Evolutionary conservation across 202 grass and related monocot species (phyloP), one percentile per base, ranked within the genome.

Genomic region (Cymbopogon flexuosus): DNA sequence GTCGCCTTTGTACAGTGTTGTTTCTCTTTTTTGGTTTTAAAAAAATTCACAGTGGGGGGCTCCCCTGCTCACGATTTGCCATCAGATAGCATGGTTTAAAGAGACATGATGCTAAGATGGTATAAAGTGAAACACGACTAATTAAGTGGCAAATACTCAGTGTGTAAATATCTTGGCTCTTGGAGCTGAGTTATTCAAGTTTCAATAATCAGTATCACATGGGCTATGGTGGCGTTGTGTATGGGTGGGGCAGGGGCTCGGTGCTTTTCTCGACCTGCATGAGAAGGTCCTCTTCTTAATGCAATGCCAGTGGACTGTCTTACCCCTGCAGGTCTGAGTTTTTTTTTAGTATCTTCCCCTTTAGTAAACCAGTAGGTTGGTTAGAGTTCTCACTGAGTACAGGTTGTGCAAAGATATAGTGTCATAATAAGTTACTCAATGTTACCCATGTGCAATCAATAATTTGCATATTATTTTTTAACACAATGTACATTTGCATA

Each of bases 111-210:
- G 15, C 9, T 46, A 14, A 3, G 22, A 70, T 46, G 39, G 21
- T 12, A 68, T 69, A 43, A 21, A 45, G 39, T 45, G 21, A 43
- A 22, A 69, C 11, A 27, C 6, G 37, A 45, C 11, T 14, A 27
- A 27, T 70, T 43, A 13, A 4, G 21, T 70, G 39, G 11, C 11
- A 68, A 68, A 23, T 70, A 70, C 14, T 24, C 21, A 22, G 23
- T 13, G 36, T 40, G 21, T 70, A 22, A 84, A 59, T 42, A 65
- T 59, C 68, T 74, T 41, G 52, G 37, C 29, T 80, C 23, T 60
- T 76, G 15, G 9, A 5, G 18, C 84, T 76, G 45, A 63, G 79
- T 35, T 52, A 36, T 85, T 79, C 42, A 79, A 29, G 36, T 62
- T 62, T 33, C 74, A 77, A 62, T 24, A 42, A 4, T 46, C 43